Evolutionary conservation across 176 grass and related monocot species (phyloP).

Genomic region (Cenchrus fungigraminus): DNA sequence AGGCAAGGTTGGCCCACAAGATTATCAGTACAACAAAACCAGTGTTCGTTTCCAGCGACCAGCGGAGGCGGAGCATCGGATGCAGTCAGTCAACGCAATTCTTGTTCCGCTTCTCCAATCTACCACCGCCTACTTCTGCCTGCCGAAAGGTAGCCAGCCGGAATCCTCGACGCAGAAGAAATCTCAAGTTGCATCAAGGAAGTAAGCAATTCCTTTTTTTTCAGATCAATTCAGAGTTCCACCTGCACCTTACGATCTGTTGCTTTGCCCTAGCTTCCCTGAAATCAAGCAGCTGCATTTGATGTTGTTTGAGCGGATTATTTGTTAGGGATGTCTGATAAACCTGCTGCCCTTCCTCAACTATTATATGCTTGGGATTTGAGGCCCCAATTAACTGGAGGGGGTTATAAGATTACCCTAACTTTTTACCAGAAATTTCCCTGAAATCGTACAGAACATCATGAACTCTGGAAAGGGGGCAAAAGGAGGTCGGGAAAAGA

Average conservation of each 20-base stretch:
- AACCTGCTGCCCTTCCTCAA: background rate
- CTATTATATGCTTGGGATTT: background rate
- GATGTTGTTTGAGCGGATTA: background rate
- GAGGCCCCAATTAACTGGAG: background rate
- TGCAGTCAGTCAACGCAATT: background rate
- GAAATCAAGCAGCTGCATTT: background rate
- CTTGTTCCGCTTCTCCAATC: constrained; percentile 8
- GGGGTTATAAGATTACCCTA: background rate
- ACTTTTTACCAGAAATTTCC: background rate
- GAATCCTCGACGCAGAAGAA: constrained; percentile 28
- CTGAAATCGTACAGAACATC: constrained; percentile 31
- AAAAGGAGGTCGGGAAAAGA: constrained; percentile 29
- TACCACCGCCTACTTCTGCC: background rate
- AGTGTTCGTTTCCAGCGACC: background rate
- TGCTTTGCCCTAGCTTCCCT: constrained; percentile 5
- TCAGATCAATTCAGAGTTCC: background rate
- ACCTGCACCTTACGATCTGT: background rate
- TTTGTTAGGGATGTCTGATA: background rate
- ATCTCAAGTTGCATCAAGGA: background rate
- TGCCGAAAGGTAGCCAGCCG: background rate
- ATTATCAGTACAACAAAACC: background rate
- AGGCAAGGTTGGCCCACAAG: background rate
- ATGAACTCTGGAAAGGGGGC: constrained; percentile 40
- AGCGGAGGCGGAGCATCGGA: background rate
- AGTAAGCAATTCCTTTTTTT: constrained; percentile 1